These are phyloP conservation scores for Aspergillus asperescens DNA, from an alignment of 495 filamentous ascomycete genomes.

Conservation along the genomic window DNA sequence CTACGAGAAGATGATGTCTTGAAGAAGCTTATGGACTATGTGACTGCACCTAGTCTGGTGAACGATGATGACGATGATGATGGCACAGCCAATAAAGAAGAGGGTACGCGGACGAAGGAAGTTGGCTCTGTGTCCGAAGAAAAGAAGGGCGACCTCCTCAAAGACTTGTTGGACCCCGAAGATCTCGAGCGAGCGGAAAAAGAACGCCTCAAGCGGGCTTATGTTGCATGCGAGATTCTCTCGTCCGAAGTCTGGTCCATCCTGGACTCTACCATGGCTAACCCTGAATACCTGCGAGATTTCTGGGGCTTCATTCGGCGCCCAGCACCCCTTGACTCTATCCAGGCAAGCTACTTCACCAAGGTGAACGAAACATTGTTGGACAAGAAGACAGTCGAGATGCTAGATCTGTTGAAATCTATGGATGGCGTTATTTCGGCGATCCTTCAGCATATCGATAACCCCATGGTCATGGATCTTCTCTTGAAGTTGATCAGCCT, in stretches of 20 bases:
- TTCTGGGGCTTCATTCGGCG: conserved; percentile 90
- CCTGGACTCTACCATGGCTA: conserved; percentile 84
- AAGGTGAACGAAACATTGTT: conserved; percentile 96
- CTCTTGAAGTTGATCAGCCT: conserved; percentile 95
- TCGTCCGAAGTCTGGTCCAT: conserved; percentile 97
- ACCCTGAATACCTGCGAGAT: conserved; percentile 63
- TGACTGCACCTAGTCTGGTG: conserved; percentile 67
- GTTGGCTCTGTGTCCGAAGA: conserved; percentile 37
- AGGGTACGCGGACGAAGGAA: conserved; percentile 14
- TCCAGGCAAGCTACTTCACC: conserved; percentile 96
- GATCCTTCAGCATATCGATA: conserved; percentile 92
- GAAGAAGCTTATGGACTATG: conserved; percentile 83
- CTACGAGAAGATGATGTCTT: conserved; percentile 83
- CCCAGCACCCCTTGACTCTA: conserved; percentile 73
- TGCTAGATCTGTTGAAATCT: conserved; percentile 82
- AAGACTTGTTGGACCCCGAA: conserved; percentile 45
- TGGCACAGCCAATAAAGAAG: conserved; percentile 36
- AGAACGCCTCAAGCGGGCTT: conserved; percentile 83
- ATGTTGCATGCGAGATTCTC: conserved; percentile 85
- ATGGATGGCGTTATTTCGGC: conserved; percentile 73
- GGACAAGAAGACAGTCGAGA: conserved; percentile 95
- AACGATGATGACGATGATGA: conserved; percentile 60
- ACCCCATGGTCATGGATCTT: conserved; percentile 98
- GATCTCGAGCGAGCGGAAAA: conserved; percentile 76
- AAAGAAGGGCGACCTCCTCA: conserved; percentile 45